Percentiles rank a stretch among this genome's conserved stretches.
Conservation (phyloP, 371 early-diverging fungal species). For the Rhizopus stolonifer region DNA sequence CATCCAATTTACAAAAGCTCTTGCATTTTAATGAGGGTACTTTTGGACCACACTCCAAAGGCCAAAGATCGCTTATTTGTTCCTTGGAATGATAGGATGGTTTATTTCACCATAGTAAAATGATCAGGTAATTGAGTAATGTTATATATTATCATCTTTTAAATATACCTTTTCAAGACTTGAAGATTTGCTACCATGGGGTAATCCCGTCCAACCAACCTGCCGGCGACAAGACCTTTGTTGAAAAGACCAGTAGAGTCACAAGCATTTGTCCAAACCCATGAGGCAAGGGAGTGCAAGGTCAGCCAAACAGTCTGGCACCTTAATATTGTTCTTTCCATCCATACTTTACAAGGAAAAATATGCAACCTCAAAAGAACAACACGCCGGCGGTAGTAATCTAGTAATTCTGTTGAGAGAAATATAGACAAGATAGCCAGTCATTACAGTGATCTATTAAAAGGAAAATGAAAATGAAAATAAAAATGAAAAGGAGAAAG, state of each 20-base stretch:
- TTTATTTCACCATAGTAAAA: slow-evolving; percentile 3
- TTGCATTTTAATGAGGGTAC: neutral
- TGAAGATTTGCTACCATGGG: neutral
- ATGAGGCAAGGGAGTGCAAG: slow-evolving; percentile 15
- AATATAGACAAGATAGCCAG: slow-evolving; percentile 15
- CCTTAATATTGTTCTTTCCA: slow-evolving; percentile 10
- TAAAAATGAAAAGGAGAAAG: too few species aligned
- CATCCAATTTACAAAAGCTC: slow-evolving; percentile 3
- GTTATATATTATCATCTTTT: neutral
- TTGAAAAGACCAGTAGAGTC: slow-evolving; percentile 13
- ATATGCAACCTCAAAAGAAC: slow-evolving; percentile 7
- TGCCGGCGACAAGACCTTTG: slow-evolving; percentile 11
- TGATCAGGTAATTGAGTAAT: slow-evolving; percentile 2
- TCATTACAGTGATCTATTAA: slow-evolving; percentile 5
- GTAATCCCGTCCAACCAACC: slow-evolving; percentile 5
- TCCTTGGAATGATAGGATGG: neutral
- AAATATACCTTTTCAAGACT: slow-evolving; percentile 4
- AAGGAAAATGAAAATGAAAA: too few species aligned
- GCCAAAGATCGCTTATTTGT: slow-evolving; percentile 4
- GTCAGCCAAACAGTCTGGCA: slow-evolving; percentile 8
- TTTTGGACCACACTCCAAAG: slow-evolving; percentile 4
- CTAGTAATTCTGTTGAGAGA: slow-evolving; percentile 15
- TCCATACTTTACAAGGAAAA: slow-evolving; percentile 9
- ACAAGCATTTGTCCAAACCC: slow-evolving; percentile 14
- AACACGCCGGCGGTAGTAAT: slow-evolving; percentile 11